Base-by-base conservation (phyloP, 129 eudicot species). In the Deinandra increscens region DNA sequence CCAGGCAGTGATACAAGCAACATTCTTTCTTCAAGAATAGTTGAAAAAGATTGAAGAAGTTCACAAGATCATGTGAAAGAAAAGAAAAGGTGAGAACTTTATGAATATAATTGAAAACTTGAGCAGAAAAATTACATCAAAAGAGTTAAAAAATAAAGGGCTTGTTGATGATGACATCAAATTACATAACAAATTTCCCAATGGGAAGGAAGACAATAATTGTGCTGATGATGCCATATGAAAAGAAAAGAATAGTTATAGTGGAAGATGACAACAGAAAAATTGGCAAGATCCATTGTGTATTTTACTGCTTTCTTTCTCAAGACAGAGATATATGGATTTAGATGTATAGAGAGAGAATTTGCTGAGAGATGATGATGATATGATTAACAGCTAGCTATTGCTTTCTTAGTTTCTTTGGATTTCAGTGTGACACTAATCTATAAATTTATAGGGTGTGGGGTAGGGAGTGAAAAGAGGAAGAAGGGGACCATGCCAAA, bases 241-340 rank as follows among this genome's bases (percentile, higher is more conserved):
- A 69, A 66, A 34, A 31, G 71, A n/a, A 23, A 65, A 44, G 44
- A 73, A 63, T 33, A 74, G 48, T 22, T 66, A 73, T 79, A 78
- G 85, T 74, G 83, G 85, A 80, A 80, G 81, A 69, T 86, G 87
- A 86, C 85, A 69, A 33, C 55, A 74, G 59, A 66, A 60, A 64
- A 61, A 29, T 34, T 49, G 62, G 49, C 74, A 76, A 79, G 69
- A 84, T 76, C 80, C 84, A 80, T 78, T 55, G n/a, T 26, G 37
- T 78, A 48, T 58, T 14, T 42, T 71, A 71, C 55, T 50, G 67
- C 43, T 26, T 68, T 76, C 19, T 73, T 49, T 34, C 51, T 50
- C 46, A n/a, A 69, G 36, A 9, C 37, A 50, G 26, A 53, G 66
- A 56, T 41, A 42, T 39, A 39, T 15, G 51, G 64, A 53, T 69